Conservation (phyloP, 1,284 basidiomycete species). For the Puccinia hordei region DNA sequence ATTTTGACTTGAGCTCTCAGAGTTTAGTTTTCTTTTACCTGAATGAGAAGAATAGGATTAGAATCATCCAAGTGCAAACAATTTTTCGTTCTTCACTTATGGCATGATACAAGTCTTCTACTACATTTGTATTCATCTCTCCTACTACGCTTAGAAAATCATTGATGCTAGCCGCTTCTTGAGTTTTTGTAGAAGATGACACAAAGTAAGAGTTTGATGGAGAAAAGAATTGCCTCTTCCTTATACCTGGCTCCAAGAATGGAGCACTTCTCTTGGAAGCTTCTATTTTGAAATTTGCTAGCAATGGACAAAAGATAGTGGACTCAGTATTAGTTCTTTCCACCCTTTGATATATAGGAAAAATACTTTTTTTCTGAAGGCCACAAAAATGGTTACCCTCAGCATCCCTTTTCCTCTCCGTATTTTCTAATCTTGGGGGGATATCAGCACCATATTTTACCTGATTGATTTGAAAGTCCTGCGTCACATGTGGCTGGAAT, state of each 20-base stretch:
- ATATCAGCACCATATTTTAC: background rate
- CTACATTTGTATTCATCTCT: slow-evolving; percentile 8
- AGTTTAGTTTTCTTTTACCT: slow-evolving; percentile 24
- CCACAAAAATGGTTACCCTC: background rate
- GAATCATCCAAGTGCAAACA: background rate
- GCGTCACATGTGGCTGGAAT: background rate
- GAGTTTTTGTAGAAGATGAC: slow-evolving; percentile 1
- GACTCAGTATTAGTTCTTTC: background rate
- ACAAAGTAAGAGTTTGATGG: slow-evolving; percentile 1
- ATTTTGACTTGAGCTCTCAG: slow-evolving; percentile 10
- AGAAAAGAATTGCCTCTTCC: slow-evolving; percentile 13
- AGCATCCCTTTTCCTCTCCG: background rate
- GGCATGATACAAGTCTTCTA: slow-evolving; percentile 7
- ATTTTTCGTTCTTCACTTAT: background rate
- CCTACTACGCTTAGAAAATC: slow-evolving; percentile 6
- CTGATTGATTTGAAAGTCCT: background rate
- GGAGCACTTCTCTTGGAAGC: slow-evolving; percentile 16
- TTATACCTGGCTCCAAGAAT: background rate
- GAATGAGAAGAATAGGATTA: background rate
- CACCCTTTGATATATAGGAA: too few species aligned
- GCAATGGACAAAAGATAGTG: background rate
- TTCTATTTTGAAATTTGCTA: background rate
- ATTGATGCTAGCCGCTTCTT: slow-evolving; percentile 7
- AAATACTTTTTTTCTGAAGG: background rate
- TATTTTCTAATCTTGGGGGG: background rate